Conservation (phyloP, 306 rosid genomes). For the Oxytropis ochrocephala region DNA sequence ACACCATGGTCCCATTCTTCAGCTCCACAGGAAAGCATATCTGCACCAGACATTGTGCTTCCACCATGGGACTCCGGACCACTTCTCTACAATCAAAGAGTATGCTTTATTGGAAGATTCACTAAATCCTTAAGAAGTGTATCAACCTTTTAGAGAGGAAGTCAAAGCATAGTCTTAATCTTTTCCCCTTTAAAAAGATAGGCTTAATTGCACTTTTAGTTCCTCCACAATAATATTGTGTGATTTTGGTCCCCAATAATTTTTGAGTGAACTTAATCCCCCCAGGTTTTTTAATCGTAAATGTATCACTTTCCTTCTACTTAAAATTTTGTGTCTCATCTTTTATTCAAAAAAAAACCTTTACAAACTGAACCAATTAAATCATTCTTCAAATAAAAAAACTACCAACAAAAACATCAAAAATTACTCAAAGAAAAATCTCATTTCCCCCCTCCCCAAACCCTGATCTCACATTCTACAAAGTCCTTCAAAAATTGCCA, state of each 20-base stretch:
- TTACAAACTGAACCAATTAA: background rate
- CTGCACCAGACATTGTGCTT: slow-evolving; percentile 93
- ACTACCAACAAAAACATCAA: background rate
- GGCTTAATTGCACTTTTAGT: too few species aligned
- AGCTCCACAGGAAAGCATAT: slow-evolving; percentile 86
- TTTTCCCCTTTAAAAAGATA: background rate
- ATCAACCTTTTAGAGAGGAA: slow-evolving; percentile 12
- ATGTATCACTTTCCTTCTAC: background rate
- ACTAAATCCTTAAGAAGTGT: slow-evolving; percentile 15
- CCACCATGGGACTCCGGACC: slow-evolving; percentile 94
- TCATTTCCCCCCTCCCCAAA: too few species aligned
- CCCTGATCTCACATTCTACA: too few species aligned
- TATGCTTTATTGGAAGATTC: slow-evolving; percentile 26
- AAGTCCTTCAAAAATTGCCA: background rate
- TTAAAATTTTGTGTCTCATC: background rate
- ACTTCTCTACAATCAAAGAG: slow-evolving; percentile 62
- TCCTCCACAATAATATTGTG: background rate
- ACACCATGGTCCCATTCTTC: slow-evolving; percentile 79
- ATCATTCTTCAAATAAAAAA: background rate
- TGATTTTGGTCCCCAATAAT: too few species aligned
- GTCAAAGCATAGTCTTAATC: background rate
- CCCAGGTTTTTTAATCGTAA: background rate
- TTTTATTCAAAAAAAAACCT: background rate
- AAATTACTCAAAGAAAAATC: background rate
- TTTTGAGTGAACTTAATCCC: background rate